Evolutionary conservation across 208 protist species (phyloP).

Genomic region (Acanthamoeba quina): DNA sequence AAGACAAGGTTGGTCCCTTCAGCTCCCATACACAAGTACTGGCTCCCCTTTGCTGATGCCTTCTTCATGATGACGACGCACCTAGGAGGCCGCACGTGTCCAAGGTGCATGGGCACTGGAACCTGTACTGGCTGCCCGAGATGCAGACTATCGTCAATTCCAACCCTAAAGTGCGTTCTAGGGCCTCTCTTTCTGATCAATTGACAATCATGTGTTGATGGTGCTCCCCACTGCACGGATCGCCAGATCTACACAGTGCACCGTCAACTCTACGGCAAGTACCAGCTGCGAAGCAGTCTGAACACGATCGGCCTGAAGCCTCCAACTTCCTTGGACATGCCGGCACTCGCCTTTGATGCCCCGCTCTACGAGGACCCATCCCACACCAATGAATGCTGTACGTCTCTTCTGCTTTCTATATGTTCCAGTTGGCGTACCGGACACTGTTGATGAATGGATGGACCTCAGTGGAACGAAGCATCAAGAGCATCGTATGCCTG

Average conservation of each 20-base stretch:
- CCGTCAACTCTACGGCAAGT: constrained; percentile 8
- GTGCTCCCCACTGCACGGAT: not conserved
- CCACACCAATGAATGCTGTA: not conserved
- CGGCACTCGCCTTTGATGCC: not conserved
- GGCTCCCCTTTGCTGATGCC: not conserved
- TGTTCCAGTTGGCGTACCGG: too few relatives aligned
- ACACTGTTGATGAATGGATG: too few relatives aligned
- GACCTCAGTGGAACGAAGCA: not conserved
- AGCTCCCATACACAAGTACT: too few relatives aligned
- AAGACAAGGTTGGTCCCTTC: not conserved
- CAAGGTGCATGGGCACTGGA: constrained; percentile 5
- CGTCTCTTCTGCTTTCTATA: too few relatives aligned
- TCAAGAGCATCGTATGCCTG: constrained; percentile 3
- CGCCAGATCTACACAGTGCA: constrained; percentile 2
- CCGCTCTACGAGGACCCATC: not conserved
- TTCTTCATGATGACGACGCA: not conserved
- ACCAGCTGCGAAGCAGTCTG: not conserved
- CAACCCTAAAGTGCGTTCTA: constrained; percentile 2
- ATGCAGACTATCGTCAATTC: constrained; percentile 4
- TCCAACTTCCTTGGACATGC: not conserved
- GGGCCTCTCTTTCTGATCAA: too few relatives aligned
- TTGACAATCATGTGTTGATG: not conserved
- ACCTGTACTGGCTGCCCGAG: constrained; percentile 41
- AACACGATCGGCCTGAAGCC: constrained; percentile 4
- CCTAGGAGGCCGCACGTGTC: not conserved